Evolutionary conservation across 2,329 filamentous ascomycete genomes (phyloP).

Genomic region (Keithomyces neogunnii): DNA sequence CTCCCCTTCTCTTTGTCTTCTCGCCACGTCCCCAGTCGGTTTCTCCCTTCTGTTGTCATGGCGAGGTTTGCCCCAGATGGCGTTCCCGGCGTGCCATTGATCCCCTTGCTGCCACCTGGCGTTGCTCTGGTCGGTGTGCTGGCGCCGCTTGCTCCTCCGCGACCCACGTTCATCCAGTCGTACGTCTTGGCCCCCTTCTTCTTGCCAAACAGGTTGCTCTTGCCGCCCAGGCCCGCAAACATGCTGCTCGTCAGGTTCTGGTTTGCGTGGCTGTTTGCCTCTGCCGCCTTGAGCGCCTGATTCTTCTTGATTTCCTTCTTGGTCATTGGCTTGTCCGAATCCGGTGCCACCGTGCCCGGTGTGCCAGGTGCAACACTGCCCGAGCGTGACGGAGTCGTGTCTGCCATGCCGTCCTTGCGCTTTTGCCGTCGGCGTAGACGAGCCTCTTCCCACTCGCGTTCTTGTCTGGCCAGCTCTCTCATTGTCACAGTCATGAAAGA

Average conservation of each 20-base stretch:
- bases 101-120: slow-evolving; percentile 22
- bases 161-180: slow-evolving; percentile 59
- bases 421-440: slow-evolving; percentile 60
- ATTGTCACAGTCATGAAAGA: slow-evolving; percentile 45
- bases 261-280: slow-evolving; percentile 69
- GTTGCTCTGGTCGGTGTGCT: slow-evolving; percentile 38
- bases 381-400: slow-evolving; percentile 40
- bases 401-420: slow-evolving; percentile 48
- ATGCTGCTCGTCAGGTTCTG: slow-evolving; percentile 78
- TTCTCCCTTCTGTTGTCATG: slow-evolving; percentile 49
- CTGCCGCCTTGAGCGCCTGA: slow-evolving; percentile 65
- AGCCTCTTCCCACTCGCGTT: slow-evolving; percentile 65
- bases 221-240: slow-evolving; percentile 57
- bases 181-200: slow-evolving; percentile 61
- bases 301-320: slow-evolving; percentile 83
- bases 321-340: slow-evolving; percentile 59
- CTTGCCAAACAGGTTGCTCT: slow-evolving; percentile 47
- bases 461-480: slow-evolving; percentile 54
- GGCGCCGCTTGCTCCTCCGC: slow-evolving; percentile 39
- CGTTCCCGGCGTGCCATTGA: slow-evolving; percentile 22
- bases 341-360: slow-evolving; percentile 54
- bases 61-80: slow-evolving; percentile 24
- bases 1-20: slow-evolving; percentile 71
- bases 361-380: slow-evolving; percentile 52
- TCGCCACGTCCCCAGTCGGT: slow-evolving; percentile 64